Evolutionary conservation across 2,329 filamentous ascomycete genomes (phyloP), one percentile per base, ranked within the genome.

Genomic region (Exophiala lecanii-corni): DNA sequence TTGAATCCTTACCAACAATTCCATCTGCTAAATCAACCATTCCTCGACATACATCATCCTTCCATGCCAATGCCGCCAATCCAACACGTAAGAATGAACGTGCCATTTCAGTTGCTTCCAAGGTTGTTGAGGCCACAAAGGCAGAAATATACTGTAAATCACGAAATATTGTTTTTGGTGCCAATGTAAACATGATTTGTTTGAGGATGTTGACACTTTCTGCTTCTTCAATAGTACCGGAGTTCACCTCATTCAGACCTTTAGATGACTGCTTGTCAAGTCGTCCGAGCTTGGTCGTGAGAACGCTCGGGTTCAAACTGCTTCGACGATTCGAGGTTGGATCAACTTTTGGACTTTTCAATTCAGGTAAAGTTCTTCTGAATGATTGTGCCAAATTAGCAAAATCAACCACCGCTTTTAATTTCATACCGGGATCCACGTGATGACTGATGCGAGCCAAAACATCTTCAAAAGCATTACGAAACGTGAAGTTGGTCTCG

Each of bases 71-170:
- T 2, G 91, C 89, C 0, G 92, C 91, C 4, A 95, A 75, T 0
- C 86, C 88, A 18, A 89, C 84, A 57, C 95, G 87, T 78, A 89
- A 86, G 62, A 97, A 97, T 0, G 89, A 87, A 55, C 89, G 92
- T 28, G 79, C 74, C 39, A 72, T 70, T 12, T 76, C 72, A 2
- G 72, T 75, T 55, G 75, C 74, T 62, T 79, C 77, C 9, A 82
- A 64, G 32, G 73, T 73, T 9, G 74, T 67, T 4, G 72, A 67
- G 1, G 78, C 75, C 3, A 81, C 70, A 49, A 82, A 79, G 0
- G 78, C 74, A 2, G 79, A 76, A 47, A 82, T 79, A 63, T 71
- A 86, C 59, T 92, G 86, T 34, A 92, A 63, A 57, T 91, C 86
- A 4, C 86, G 82, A 67, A 89, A 92, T 2, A 92, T 71, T 0